These are phyloP conservation scores for Talaromyces wortmannii DNA, from an alignment of 495 filamentous ascomycete genomes.

Conservation along the genomic window DNA sequence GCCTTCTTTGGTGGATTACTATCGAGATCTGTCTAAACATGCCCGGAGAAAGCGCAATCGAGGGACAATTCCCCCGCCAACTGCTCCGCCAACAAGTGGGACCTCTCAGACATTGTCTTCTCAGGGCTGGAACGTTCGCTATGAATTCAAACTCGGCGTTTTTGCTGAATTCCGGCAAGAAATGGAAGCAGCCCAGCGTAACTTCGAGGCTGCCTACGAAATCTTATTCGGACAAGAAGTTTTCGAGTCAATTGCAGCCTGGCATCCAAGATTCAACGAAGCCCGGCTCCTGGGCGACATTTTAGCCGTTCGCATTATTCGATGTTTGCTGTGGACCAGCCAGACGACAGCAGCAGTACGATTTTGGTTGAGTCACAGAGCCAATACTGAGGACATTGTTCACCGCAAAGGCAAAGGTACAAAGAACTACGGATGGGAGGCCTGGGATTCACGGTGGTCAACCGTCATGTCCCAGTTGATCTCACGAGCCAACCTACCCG, in stretches of 20 bases:
- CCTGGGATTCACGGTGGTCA: constrained; percentile 81
- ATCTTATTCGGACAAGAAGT: constrained; percentile 71
- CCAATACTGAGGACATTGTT: constrained; percentile 63
- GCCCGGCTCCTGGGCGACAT: constrained; percentile 73
- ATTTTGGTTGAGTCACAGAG: constrained; percentile 67
- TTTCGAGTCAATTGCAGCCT: constrained; percentile 79
- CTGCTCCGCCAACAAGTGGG: constrained; percentile 73
- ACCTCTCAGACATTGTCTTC: constrained; percentile 78
- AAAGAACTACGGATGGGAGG: constrained; percentile 77
- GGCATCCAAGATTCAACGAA: constrained; percentile 82
- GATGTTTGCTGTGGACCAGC: constrained; percentile 71
- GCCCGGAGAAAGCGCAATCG: constrained; percentile 73
- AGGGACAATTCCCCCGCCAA: constrained; percentile 68
- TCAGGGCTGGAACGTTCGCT: constrained; percentile 83
- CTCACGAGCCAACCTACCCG: constrained; percentile 47
- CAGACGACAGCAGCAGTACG: constrained; percentile 68
- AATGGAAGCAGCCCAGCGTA: constrained; percentile 75
- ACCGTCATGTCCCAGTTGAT: constrained; percentile 75
- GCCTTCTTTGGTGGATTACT: constrained; percentile 69
- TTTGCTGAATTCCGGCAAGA: constrained; percentile 89
- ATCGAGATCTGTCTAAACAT: constrained; percentile 85
- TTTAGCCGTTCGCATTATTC: constrained; percentile 68
- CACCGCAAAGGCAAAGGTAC: constrained; percentile 79
- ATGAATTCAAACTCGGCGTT: constrained; percentile 85
- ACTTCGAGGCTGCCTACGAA: constrained; percentile 80